Percentiles rank a stretch among this genome's conserved stretches.
These are phyloP conservation scores for Ceriops tagal DNA, from an alignment of 345 rosid species.

Conservation along the genomic window DNA sequence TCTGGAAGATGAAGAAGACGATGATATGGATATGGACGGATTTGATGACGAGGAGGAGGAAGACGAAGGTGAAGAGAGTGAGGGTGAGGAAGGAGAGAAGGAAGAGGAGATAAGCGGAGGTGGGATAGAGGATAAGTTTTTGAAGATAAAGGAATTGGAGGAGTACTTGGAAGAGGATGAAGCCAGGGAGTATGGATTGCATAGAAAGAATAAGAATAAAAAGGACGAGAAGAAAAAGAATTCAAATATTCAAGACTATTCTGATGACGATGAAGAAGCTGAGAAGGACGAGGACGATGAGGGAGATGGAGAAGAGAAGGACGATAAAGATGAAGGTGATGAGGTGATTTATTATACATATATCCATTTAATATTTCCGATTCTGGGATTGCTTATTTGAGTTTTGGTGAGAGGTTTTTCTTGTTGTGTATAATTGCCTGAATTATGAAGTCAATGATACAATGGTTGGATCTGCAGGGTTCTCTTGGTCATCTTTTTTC, in stretches of 20 bases:
- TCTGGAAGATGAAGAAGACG: constrained; percentile 4
- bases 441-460: no score
- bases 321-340: constrained; percentile 29
- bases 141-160: constrained; percentile 74
- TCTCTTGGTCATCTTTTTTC: background rate
- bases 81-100: constrained; percentile 32
- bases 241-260: background rate
- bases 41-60: constrained; percentile 32
- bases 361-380: background rate
- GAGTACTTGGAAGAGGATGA: constrained; percentile 70
- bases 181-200: constrained; percentile 67
- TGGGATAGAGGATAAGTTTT: constrained; percentile 78
- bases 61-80: constrained; percentile 30
- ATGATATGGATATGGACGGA: constrained; percentile 30
- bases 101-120: constrained; percentile 24
- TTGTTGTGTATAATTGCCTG: no score
- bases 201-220: constrained; percentile 33
- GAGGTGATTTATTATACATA: constrained; percentile 6
- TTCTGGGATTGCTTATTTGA: background rate
- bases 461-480: background rate
- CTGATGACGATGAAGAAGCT: constrained; percentile 18
- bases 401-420: no score
- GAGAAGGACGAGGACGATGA: constrained; percentile 28
- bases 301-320: constrained; percentile 25
- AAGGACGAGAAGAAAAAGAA: constrained; percentile 15